A percentile compares a stretch with the other conserved stretches of the same genome.
These are phyloP conservation scores for Solanum neorickii DNA, from an alignment of 257 asterid species.

Conservation along the genomic window DNA sequence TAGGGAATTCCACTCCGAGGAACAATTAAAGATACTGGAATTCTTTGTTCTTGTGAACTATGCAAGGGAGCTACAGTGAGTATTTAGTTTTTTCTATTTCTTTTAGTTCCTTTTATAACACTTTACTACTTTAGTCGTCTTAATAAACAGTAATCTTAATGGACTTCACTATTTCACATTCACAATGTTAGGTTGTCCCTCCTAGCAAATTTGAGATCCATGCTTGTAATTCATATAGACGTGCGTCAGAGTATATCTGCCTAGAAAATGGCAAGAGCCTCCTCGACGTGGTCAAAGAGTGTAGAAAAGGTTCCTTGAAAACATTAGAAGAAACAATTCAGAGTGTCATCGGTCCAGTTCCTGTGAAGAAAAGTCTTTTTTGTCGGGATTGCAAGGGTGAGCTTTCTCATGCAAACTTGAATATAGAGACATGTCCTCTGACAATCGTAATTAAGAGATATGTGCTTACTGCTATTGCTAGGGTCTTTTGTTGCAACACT, in stretches of 20 bases:
- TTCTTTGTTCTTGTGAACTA: constrained; percentile 73
- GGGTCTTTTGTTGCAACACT: constrained; percentile 81
- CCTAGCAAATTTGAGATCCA: constrained; percentile 96
- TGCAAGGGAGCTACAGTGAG: constrained; percentile 76
- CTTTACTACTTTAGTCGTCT: neutral
- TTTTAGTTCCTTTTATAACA: neutral
- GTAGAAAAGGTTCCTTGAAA: constrained; percentile 65
- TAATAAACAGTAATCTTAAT: neutral
- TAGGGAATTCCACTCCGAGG: constrained; percentile 43
- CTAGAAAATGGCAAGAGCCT: constrained; percentile 93
- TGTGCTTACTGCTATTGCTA: constrained; percentile 17
- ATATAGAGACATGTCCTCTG: constrained; percentile 5
- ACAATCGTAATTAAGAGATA: constrained; percentile 1
- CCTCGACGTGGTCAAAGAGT: constrained; percentile 86
- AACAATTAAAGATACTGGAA: constrained; percentile 76
- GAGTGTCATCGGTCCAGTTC: constrained; percentile 71
- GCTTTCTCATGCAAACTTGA: constrained; percentile 4
- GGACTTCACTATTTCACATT: neutral
- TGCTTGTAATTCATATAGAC: constrained; percentile 88
- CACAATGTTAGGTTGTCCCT: constrained; percentile 54
- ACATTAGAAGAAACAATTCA: constrained; percentile 71
- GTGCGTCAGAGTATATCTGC: constrained; percentile 90
- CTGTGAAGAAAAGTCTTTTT: constrained; percentile 54
- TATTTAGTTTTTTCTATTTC: constrained; percentile 5
- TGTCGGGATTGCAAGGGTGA: constrained; percentile 76